Evolutionary conservation across 441 rosid species (phyloP), one percentile per base, ranked within the genome.

Genomic region (Adansonia rubrostipa): DNA sequence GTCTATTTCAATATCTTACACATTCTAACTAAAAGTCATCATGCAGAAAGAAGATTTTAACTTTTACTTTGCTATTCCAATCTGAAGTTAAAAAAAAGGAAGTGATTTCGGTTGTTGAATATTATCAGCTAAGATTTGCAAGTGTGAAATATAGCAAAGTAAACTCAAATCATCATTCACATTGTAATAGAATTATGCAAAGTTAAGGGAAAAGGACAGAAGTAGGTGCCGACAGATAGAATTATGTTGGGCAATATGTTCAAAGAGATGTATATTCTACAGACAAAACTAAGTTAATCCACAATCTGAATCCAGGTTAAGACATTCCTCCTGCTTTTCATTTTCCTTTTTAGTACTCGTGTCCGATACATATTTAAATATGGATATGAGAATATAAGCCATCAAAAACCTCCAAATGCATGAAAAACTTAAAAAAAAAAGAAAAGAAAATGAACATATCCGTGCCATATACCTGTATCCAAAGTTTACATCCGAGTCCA

Each of bases 171-270:
- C 58, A 22, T 33, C 9, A 47, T 48, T 50, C 58, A 0, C 20
- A 20, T 69, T 0, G 19, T 22, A 13, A 69, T 69, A 24, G 28
- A 69, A 14, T 69, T 14, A 22, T 48, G 4, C 42, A 69, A 45
- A 69, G n/a, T 3, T 9, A 10, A 68, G 72, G 10, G 54, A 68
- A 45, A 68, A 22, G 58, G 60, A 50, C 19, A 70, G 60, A 48
- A 19, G 42, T 50, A 70, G 58, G 73, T 70, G 44, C 60, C 73
- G 60, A 70, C 73, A 70, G 71, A 22, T 6, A 4, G 50, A 48
- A 48, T 48, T 48, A 47, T 48, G 44, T 57, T 20, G 19, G 40
- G 40, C 40, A 36, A 36, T 36, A 36, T 36, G 40, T 36, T 36
- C 19, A 11, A 47, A 69, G 24, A 1, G 20, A 69, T 20, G 22